Base-by-base conservation (phyloP, 73 alveolate species). In the Symbiodinium natans region DNA sequence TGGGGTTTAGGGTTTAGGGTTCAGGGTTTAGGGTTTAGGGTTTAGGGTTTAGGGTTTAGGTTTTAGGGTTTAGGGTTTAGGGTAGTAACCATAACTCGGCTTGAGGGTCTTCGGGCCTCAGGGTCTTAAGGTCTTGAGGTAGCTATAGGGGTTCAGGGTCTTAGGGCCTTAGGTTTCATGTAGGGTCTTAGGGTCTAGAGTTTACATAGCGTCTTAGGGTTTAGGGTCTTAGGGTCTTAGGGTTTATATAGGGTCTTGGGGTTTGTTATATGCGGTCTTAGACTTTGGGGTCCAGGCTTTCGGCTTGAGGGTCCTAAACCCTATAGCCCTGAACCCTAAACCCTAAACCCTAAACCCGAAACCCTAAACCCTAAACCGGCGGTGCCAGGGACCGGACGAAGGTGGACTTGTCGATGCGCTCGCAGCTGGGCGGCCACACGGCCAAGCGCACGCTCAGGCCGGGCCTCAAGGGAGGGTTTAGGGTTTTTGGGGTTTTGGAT, bases 391-490 rank as follows among this genome's bases (percentile, higher is more conserved):
- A 89, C 27, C 98, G 98, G 41, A 71, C 90, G 59, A 75, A 74
- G 46, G 98, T 92, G 82, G 98, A 92, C 82, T 36, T 92, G 52
- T 92, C 98, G 39, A 40, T 92, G 92, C 90, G 98, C 33, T 92
- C 98, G 39, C 98, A 92, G 82, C 41, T 92, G 54, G 98, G 98
- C 3, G 98, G 98, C 21, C 98, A 92, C 59, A 42, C 92, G 1
- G 92, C 39, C 56, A 73, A 92, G 90, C 98, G 98, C 0, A 92
- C 98, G 89, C 48, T 92, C 92, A 92, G 98, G 98, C 84, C 27
- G 11, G 75, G 31, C 77, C 6, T 46, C 59, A 9, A 46, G 13
- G 59, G 59, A 46, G 13, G 13, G 59, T 46, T 13, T 46, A 46
- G 6, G 59, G 13, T 46, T 46, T 46, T 46, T 46, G 59, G 13